These are phyloP conservation scores for Macroventuria anomochaeta DNA, from an alignment of 2,329 filamentous ascomycete genomes.

Conservation along the genomic window DNA sequence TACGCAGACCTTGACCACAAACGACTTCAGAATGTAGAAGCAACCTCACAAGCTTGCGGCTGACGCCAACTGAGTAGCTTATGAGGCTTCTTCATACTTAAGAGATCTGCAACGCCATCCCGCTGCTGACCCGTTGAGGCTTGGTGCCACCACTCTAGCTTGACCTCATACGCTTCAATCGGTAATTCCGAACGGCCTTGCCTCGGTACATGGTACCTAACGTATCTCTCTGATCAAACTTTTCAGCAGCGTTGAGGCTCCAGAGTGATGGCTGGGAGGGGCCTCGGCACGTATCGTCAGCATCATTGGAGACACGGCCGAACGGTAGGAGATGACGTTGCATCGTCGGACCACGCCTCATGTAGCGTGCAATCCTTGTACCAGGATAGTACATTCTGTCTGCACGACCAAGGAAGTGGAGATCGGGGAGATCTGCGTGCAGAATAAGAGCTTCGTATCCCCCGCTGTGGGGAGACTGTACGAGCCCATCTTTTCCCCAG, in stretches of 20 bases:
- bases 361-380: slow-evolving; percentile 18
- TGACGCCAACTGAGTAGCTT: slow-evolving; percentile 14
- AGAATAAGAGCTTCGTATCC: slow-evolving; percentile 3
- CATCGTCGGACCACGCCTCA: slow-evolving; percentile 13
- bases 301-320: slow-evolving; percentile 8
- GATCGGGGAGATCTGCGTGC: slow-evolving; percentile 3
- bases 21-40: not conserved
- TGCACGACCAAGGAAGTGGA: slow-evolving; percentile 3
- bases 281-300: not conserved
- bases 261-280: not conserved
- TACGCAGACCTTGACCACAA: too few species aligned
- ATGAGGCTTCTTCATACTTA: slow-evolving; percentile 13
- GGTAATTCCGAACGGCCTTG: slow-evolving; percentile 26
- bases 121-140: slow-evolving; percentile 23
- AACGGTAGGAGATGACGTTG: slow-evolving; percentile 10
- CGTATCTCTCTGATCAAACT: not conserved
- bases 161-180: slow-evolving; percentile 10
- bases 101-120: slow-evolving; percentile 32
- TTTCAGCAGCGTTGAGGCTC: not conserved
- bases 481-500: not conserved
- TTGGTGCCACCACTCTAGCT: slow-evolving; percentile 18
- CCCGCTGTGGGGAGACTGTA: not conserved
- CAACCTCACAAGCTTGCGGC: slow-evolving; percentile 2
- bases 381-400: slow-evolving; percentile 7
- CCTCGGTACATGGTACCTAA: slow-evolving; percentile 19